Base-by-base conservation (phyloP, 805 yeast species). In the Candida silvicultrix region DNA sequence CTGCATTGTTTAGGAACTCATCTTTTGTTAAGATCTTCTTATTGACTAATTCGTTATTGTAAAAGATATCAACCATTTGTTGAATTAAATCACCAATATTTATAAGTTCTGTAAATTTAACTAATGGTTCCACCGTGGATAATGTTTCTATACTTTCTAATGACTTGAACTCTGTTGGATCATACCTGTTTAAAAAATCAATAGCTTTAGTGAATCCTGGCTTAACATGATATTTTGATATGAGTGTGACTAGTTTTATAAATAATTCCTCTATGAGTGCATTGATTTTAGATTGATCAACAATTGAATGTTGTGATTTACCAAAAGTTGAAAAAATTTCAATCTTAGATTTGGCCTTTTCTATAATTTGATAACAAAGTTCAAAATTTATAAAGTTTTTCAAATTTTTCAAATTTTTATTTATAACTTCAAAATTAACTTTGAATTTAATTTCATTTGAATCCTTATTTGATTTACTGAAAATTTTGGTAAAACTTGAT, bases 81-180 rank as follows among this genome's bases (percentile, higher is more conserved):
- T 89, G 83, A 20, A 94, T 87, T 47, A 92, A 69, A 63, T 92
- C 99, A 5, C 97, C 97, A 49, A 88, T 82, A 55, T 90, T 94
- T 32, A 94, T 94, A 46, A 94, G 73, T 60, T 92, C 97, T 16
- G 95, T 85, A 56, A 94, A 92, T 40, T 86, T 79, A 0, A 84
- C 84, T 44, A 92, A 70, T 0, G 98, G 98, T 51, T 85, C 95
- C n/a, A 86, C 83, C 8, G 75, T 71, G 20, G 46, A 50, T 5
- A 53, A 46, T 5, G 55, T 41, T 39, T 58, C 58, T 21, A 58
- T 47, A n/a, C 66, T 67, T 29, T 68, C 63, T 35, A 65, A 50
- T 7, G 65, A 59, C 40, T 63, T 57, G 47, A 64, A 62, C 39
- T 58, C 61, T 16, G 63, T 69, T 35, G 96, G 92, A 49, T 85